Conservation (phyloP, 441 rosid genomes). For the Erodium texanum region DNA sequence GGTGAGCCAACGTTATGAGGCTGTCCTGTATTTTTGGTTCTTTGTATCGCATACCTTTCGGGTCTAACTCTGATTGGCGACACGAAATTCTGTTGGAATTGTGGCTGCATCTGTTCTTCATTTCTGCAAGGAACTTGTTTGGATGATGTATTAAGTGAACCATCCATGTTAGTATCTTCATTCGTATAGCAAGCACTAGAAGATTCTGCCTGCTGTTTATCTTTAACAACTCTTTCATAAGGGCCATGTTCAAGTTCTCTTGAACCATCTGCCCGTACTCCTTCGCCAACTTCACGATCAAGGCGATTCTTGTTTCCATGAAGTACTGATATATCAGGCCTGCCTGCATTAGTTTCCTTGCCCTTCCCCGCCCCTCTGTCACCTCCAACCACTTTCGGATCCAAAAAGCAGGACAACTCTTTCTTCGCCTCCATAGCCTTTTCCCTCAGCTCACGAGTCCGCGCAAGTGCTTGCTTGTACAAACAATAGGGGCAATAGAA, state of each 20-base stretch:
- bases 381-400: slow-evolving; percentile 10
- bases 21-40: background rate
- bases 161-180: too few species aligned
- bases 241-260: background rate
- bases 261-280: background rate
- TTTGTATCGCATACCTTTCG: background rate
- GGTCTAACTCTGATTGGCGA: background rate
- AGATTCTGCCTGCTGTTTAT: background rate
- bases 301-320: slow-evolving; percentile 3
- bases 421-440: slow-evolving; percentile 30
- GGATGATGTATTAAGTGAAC: too few species aligned
- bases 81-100: background rate
- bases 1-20: background rate
- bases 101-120: background rate
- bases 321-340: slow-evolving; percentile 5
- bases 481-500: slow-evolving; percentile 55
- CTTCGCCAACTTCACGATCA: background rate
- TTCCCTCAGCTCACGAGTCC: slow-evolving; percentile 22
- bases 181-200: too few species aligned
- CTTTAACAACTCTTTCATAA: background rate
- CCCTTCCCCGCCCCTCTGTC: slow-evolving; percentile 9
- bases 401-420: slow-evolving; percentile 25
- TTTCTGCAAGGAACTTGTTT: too few species aligned
- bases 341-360: slow-evolving; percentile 7
- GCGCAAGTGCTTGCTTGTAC: slow-evolving; percentile 30